Conservation (phyloP, 106 monocot species). For the Acanthochlamys bracteata region DNA sequence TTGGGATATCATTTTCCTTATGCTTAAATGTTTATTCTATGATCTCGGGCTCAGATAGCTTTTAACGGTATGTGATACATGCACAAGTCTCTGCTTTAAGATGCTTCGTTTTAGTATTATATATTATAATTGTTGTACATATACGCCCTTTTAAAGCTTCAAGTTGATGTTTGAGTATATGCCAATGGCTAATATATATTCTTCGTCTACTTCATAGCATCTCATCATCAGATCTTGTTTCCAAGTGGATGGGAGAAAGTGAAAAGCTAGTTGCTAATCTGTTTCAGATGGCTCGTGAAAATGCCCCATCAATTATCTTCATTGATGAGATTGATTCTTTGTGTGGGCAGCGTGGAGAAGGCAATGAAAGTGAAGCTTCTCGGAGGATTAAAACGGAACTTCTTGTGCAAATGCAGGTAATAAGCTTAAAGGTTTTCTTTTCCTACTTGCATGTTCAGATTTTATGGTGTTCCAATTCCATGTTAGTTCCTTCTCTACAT, state of each 20-base stretch:
- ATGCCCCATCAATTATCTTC: constrained; percentile 66
- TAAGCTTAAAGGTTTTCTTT: not conserved
- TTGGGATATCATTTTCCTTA: no score
- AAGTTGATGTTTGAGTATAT: not conserved
- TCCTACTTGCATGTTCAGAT: not conserved
- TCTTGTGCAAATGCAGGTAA: constrained; percentile 97
- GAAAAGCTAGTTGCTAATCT: constrained; percentile 89
- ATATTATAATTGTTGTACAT: no score
- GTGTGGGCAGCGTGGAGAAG: constrained; percentile 61
- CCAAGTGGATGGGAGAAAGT: constrained; percentile 99
- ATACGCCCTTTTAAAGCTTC: no score
- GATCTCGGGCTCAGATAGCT: no score
- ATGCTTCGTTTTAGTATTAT: no score
- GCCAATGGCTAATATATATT: not conserved
- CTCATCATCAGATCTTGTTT: constrained; percentile 92
- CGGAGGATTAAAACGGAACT: constrained; percentile 89
- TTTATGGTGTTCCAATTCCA: no score
- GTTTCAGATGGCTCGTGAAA: constrained; percentile 76
- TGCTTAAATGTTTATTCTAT: no score
- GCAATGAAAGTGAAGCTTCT: constrained; percentile 93
- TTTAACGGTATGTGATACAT: no score
- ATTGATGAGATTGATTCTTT: constrained; percentile 70
- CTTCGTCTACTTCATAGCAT: constrained; percentile 40
- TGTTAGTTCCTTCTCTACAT: no score
- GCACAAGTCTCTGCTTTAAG: no score